phyloP scores from a whole-genome alignment of 257 asterid genomes.

The Prunella vulgaris region DNA sequence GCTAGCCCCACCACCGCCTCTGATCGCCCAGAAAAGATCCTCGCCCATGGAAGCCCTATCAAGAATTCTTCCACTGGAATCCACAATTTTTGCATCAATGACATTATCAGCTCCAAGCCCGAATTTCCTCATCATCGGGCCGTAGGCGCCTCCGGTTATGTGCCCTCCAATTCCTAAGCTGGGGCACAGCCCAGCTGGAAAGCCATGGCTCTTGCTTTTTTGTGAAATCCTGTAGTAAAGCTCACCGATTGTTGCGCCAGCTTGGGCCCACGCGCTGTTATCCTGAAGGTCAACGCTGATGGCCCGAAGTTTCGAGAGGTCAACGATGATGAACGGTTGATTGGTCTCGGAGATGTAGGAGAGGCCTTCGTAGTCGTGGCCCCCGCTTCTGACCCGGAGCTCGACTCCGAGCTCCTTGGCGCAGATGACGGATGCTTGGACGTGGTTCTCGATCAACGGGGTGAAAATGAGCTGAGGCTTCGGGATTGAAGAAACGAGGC shows the following conservation, averaged over 20 bases:
- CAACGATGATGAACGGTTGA: constrained; percentile 32
- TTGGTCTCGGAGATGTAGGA: constrained; percentile 26
- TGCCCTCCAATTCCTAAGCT: constrained; percentile 51
- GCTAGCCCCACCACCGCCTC: constrained; percentile 49
- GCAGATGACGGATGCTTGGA: constrained; percentile 35
- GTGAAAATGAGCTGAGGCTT: constrained; percentile 46
- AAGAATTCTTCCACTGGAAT: constrained; percentile 27
- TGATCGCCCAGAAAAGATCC: constrained; percentile 49
- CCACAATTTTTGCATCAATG: constrained; percentile 33
- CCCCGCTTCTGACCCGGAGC: constrained; percentile 38
- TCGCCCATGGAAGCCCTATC: constrained; percentile 46
- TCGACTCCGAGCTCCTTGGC: constrained; percentile 18
- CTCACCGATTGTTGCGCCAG: constrained; percentile 40
- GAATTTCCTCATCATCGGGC: constrained; percentile 31
- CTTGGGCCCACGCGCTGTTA: constrained; percentile 41
- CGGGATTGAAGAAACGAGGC: constrained; percentile 28
- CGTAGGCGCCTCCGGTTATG: constrained; percentile 47
- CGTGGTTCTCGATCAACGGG: constrained; percentile 36
- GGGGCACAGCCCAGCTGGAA: constrained; percentile 40
- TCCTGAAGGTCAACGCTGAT: constrained; percentile 24
- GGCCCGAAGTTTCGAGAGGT: constrained; percentile 29
- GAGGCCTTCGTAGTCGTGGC: constrained; percentile 40
- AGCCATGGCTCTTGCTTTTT: constrained; percentile 24
- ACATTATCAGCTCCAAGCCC: constrained; percentile 34
- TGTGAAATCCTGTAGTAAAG: constrained; percentile 35